Conservation (phyloP, 495 filamentous ascomycete genomes). For the Immersiella caudata region DNA sequence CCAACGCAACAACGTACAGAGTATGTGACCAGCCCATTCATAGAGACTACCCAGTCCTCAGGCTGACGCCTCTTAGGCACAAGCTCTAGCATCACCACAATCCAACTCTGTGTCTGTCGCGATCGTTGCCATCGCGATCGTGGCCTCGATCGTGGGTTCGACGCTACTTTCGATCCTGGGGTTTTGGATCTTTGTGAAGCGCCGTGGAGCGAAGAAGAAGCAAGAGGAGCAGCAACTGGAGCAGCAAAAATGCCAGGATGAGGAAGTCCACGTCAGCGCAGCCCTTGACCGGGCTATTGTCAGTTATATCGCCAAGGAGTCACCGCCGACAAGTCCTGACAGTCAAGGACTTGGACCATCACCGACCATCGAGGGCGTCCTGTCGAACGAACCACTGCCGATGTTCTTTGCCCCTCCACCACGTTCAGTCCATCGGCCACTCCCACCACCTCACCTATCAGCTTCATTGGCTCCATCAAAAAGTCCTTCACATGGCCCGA, state of each 20-base stretch:
- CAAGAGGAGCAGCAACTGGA: constrained; percentile 8
- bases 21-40: constrained; percentile 13
- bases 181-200: constrained; percentile 27
- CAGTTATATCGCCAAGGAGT: constrained; percentile 36
- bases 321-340: constrained; percentile 15
- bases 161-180: constrained; percentile 29
- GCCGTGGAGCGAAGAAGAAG: constrained; percentile 25
- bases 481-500: not conserved
- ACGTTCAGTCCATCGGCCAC: not conserved
- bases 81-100: constrained; percentile 5
- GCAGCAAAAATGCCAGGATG: constrained; percentile 17
- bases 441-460: not conserved
- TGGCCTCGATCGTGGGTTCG: constrained; percentile 28
- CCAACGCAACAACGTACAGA: constrained; percentile 3
- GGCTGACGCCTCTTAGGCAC: constrained; percentile 6
- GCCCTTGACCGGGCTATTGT: constrained; percentile 36
- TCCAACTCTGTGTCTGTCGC: constrained; percentile 15
- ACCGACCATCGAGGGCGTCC: constrained; percentile 5
- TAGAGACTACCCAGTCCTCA: not conserved
- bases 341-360: constrained; percentile 12
- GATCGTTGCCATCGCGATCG: constrained; percentile 24
- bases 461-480: not conserved
- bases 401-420: constrained; percentile 7
- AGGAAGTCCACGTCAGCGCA: constrained; percentile 29
- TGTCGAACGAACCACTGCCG: constrained; percentile 15